A percentile compares a stretch with the other conserved stretches of the same genome.
Evolutionary conservation across 192 early-diverging fungal genomes (phyloP).

Genomic region (Backusella luteola): DNA sequence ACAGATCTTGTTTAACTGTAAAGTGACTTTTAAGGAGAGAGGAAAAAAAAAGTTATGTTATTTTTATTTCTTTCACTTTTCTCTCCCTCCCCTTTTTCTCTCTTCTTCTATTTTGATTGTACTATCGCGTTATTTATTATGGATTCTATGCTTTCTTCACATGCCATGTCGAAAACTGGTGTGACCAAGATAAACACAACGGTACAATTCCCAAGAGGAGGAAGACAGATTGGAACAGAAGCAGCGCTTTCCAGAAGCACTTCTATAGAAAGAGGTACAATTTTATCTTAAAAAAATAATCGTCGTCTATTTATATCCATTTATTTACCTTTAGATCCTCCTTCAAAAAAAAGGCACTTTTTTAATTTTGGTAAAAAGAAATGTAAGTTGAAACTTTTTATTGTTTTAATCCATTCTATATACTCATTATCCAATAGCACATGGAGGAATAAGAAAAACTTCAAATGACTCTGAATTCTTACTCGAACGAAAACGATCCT

Average conservation of each 20-base stretch:
- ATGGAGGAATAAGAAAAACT: constrained; percentile 2
- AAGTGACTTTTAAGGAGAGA: constrained; percentile 8
- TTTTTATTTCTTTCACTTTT: background rate
- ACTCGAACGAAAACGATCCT: constrained; percentile 6
- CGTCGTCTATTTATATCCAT: background rate
- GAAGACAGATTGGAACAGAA: constrained; percentile 13
- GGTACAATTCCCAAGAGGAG: constrained; percentile 23
- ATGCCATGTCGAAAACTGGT: background rate
- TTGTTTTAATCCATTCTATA: background rate
- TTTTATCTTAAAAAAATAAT: background rate
- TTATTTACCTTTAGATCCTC: background rate
- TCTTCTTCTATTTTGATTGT: background rate
- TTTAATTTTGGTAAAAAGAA: constrained; percentile 11
- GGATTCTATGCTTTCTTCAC: background rate
- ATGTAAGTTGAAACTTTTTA: background rate
- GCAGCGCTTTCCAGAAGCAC: background rate
- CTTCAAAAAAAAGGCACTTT: background rate
- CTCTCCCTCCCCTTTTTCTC: background rate
- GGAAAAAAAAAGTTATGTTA: background rate
- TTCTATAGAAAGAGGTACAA: constrained; percentile 3
- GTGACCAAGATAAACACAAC: constrained; percentile 8
- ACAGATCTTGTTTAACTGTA: background rate
- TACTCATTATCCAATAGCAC: background rate
- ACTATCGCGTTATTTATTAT: background rate
- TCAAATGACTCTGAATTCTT: background rate